phyloP scores from a whole-genome alignment of 805 yeast species.

The Yarrowia osloensis region DNA sequence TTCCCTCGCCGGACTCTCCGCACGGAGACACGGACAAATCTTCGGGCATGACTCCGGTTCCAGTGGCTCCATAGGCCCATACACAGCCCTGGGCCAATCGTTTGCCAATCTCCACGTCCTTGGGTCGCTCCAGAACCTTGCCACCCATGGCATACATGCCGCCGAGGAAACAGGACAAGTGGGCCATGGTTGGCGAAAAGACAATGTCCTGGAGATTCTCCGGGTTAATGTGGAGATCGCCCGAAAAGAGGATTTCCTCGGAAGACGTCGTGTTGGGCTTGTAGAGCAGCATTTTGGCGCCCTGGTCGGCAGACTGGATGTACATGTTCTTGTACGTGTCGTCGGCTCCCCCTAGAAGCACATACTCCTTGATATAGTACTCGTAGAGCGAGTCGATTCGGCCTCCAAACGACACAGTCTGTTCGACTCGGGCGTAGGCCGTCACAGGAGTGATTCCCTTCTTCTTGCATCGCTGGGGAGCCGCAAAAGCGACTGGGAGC shows the following conservation, averaged over 20 bases:
- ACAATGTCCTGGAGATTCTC: neutral
- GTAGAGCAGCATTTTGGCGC: slow-evolving; percentile 48
- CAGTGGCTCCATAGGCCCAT: slow-evolving; percentile 45
- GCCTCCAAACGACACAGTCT: slow-evolving; percentile 45
- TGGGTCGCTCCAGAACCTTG: slow-evolving; percentile 45
- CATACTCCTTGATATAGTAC: slow-evolving; percentile 52
- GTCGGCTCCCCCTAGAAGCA: slow-evolving; percentile 46
- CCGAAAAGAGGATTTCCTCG: slow-evolving; percentile 44
- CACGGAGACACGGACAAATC: slow-evolving; percentile 30
- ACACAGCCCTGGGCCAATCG: slow-evolving; percentile 54
- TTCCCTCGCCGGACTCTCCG: slow-evolving; percentile 7
- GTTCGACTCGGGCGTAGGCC: neutral
- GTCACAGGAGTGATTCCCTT: slow-evolving; percentile 16
- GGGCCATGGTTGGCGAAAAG: slow-evolving; percentile 43
- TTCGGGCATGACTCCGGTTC: slow-evolving; percentile 52
- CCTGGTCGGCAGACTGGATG: slow-evolving; percentile 41
- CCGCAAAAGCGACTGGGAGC: neutral
- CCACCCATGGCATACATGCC: slow-evolving; percentile 56
- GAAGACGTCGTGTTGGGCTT: slow-evolving; percentile 49
- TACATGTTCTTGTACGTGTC: slow-evolving; percentile 45
- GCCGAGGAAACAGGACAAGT: slow-evolving; percentile 55
- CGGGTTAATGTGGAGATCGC: slow-evolving; percentile 34
- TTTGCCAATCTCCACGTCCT: slow-evolving; percentile 47
- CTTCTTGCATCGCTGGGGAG: neutral
- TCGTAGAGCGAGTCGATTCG: slow-evolving; percentile 52